A percentile compares a stretch with the other conserved stretches of the same genome.
These are phyloP conservation scores for Naganishia randhawae DNA, from an alignment of 768 basidiomycete species.

Conservation along the genomic window DNA sequence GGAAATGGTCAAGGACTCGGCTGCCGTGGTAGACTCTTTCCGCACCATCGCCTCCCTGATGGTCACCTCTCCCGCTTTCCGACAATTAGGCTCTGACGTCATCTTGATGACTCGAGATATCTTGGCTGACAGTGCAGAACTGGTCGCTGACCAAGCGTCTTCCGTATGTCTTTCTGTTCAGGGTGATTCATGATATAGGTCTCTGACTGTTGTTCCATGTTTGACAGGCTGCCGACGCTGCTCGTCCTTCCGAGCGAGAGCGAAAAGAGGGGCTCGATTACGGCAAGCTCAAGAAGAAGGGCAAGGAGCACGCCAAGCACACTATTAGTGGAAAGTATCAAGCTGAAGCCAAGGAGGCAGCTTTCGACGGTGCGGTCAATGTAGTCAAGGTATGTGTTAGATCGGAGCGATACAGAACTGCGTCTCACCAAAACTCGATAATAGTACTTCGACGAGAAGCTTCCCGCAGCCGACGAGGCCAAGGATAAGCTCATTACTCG, in stretches of 20 bases:
- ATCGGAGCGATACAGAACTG: background rate
- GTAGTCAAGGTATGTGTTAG: slow-evolving; percentile 30
- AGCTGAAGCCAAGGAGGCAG: slow-evolving; percentile 44
- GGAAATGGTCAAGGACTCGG: slow-evolving; percentile 47
- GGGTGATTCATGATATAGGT: background rate
- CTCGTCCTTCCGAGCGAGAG: slow-evolving; percentile 44
- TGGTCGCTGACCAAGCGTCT: slow-evolving; percentile 50
- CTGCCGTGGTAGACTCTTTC: slow-evolving; percentile 45
- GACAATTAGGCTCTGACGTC: slow-evolving; percentile 48
- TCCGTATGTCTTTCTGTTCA: slow-evolving; percentile 25
- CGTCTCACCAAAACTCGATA: background rate
- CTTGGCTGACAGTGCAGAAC: slow-evolving; percentile 51
- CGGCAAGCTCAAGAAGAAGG: slow-evolving; percentile 42
- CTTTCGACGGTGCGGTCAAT: slow-evolving; percentile 41
- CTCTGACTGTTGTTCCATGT: background rate
- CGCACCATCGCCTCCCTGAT: slow-evolving; percentile 49
- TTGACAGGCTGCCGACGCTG: slow-evolving; percentile 38
- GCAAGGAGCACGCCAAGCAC: slow-evolving; percentile 47
- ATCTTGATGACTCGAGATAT: slow-evolving; percentile 50
- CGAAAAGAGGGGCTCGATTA: slow-evolving; percentile 49
- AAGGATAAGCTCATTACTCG: slow-evolving; percentile 50
- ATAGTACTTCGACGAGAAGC: slow-evolving; percentile 51
- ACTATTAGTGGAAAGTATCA: slow-evolving; percentile 48
- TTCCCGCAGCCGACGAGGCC: slow-evolving; percentile 50
- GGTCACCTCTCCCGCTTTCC: slow-evolving; percentile 50